Base-by-base conservation (phyloP, 1,284 basidiomycete genomes). In the Amylostereum areolatum region DNA sequence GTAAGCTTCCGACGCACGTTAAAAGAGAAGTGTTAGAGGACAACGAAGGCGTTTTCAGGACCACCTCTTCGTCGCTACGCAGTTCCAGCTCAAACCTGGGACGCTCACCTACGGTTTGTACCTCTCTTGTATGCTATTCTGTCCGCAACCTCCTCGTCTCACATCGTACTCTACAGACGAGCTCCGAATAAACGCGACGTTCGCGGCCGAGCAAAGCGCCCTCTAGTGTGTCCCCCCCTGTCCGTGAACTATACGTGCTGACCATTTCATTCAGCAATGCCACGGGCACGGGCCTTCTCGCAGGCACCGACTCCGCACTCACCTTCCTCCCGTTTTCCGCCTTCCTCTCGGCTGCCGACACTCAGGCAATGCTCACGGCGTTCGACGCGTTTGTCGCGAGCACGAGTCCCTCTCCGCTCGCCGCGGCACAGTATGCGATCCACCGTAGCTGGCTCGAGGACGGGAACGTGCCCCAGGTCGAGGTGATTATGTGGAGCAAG, bases 81-180 rank as follows among this genome's bases (percentile, higher is more conserved):
- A 59, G 29, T 52, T 40, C 4, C 32, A 51, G 5, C 43, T 57
- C 4, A 37, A 46, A 12, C 53, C 51, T 37, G 56, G 54, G n/a
- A 33, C 43, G 10, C 10, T 30, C 11, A 53, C 49, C 2, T 53
- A 50, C 11, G 52, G 52, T 53, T 18, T 5, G 27, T n/a, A n/a
- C 12, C 29, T 31, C 11, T 39, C 46, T 5, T 4, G 11, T 24
- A n/a, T 25, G 11, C 4, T 8, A 39, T 39, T 5, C 35, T 12
- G 27, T 8, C 27, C 10, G 29, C n/a, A n/a, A 11, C 24, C 43
- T 6, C 34, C 33, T 40, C 5, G 33, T 10, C 12, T 31, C 27
- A 10, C 31, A 12, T n/a, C n/a, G n/a, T n/a, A n/a, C n/a, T n/a
- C n/a, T n/a, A n/a, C 41, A 53, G 52, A 53, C 28, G 37, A 42